A percentile compares a stretch with the other conserved stretches of the same genome.
Conservation (phyloP, 78 protist species). For the Guillardia theta region DNA sequence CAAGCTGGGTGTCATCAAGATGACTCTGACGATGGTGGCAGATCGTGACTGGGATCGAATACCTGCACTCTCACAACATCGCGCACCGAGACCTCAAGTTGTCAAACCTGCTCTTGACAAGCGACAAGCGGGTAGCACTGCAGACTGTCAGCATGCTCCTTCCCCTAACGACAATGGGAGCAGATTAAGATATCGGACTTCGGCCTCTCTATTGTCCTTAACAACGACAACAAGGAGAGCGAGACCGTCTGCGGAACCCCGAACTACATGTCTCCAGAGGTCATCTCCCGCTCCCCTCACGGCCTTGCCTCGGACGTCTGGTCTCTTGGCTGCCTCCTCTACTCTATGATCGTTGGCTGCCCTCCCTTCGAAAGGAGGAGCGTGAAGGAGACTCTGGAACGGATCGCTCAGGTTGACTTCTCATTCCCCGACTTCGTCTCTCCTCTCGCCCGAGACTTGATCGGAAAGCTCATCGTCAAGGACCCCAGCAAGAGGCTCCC, state of each 20-base stretch:
- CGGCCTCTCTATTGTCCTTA: not conserved
- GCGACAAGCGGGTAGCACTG: not conserved
- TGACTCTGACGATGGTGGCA: too few species aligned
- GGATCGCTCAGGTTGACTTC: not conserved
- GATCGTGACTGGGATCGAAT: not conserved
- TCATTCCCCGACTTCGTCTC: not conserved
- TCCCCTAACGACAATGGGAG: not conserved
- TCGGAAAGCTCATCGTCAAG: not conserved
- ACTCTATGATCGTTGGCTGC: not conserved
- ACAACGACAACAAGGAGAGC: not conserved
- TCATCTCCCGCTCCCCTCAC: constrained; percentile 32
- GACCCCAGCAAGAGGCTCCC: not conserved
- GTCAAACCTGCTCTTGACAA: not conserved
- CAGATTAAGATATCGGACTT: not conserved
- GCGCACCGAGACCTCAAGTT: constrained; percentile 5
- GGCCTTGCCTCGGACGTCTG: constrained; percentile 51
- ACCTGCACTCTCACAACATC: not conserved
- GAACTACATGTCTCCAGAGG: constrained; percentile 58
- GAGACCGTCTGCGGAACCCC: constrained; percentile 60
- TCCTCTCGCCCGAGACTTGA: not conserved
- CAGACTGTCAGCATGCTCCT: not conserved
- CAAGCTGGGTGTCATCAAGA: too few species aligned
- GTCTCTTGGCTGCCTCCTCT: constrained; percentile 53
- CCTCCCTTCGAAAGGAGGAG: constrained; percentile 47
- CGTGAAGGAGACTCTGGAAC: not conserved